Percentiles rank a stretch among this genome's conserved stretches.
These are phyloP conservation scores for Exophiala aquamarina DNA, from an alignment of 2,329 filamentous ascomycete genomes.

Conservation along the genomic window DNA sequence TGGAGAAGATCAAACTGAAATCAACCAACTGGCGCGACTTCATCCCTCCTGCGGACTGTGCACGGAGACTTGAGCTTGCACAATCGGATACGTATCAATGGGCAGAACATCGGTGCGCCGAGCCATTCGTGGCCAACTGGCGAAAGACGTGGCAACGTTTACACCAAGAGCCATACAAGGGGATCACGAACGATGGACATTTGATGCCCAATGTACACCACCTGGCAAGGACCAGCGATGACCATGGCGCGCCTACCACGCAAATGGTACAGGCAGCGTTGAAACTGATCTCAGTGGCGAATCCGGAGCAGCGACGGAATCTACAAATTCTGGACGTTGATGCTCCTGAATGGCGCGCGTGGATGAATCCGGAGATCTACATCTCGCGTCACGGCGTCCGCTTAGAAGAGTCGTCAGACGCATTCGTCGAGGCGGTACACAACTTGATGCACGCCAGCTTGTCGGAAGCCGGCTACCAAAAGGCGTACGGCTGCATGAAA, in stretches of 20 bases:
- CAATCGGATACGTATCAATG: slow-evolving; percentile 11
- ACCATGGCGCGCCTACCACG: neutral
- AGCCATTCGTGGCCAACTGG: slow-evolving; percentile 6
- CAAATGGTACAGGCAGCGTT: neutral
- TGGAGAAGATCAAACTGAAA: slow-evolving; percentile 5
- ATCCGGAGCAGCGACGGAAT: neutral
- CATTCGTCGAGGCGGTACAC: neutral
- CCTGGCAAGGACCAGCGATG: neutral
- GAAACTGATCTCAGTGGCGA: neutral
- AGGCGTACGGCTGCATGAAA: slow-evolving; percentile 9
- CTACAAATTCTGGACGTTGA: neutral
- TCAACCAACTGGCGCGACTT: slow-evolving; percentile 13
- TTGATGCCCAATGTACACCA: neutral
- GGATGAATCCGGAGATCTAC: slow-evolving; percentile 6
- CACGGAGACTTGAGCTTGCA: slow-evolving; percentile 4
- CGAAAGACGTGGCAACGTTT: neutral
- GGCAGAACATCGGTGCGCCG: slow-evolving; percentile 5
- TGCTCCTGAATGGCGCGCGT: slow-evolving; percentile 3
- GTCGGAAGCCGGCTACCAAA: slow-evolving; percentile 1
- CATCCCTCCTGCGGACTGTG: slow-evolving; percentile 1
- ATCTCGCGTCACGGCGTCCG: slow-evolving; percentile 2
- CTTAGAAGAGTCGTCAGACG: slow-evolving; percentile 5
- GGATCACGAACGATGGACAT: slow-evolving; percentile 6
- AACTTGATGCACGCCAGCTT: slow-evolving; percentile 1
- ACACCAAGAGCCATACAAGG: slow-evolving; percentile 7